These are phyloP conservation scores for Vitis vinifera DNA, from an alignment of 164 flowering plant species.

Conservation along the genomic window ASM3070453v1 NC_081810.1:4078001-4078500, in stretches of 20 bases:
- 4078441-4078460: constrained; percentile 56
- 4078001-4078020: neutral
- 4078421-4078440: constrained; percentile 82
- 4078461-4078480: constrained; percentile 89
- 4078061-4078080: constrained; percentile 21
- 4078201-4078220: constrained; percentile 50
- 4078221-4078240: constrained; percentile 64
- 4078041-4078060: constrained; percentile 30
- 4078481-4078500: constrained; percentile 85
- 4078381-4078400: constrained; percentile 64
- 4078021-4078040: neutral
- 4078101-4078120: neutral
- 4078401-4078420: constrained; percentile 70
- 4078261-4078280: constrained; percentile 74
- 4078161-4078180: constrained; percentile 56
- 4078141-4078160: constrained; percentile 55
- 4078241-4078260: constrained; percentile 54
- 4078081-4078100: constrained; percentile 12
- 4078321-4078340: constrained; percentile 65
- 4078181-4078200: constrained; percentile 26
- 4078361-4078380: constrained; percentile 80
- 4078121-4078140: constrained; percentile 31
- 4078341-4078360: constrained; percentile 96
- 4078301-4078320: constrained; percentile 96
- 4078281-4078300: constrained; percentile 71